Conservation (phyloP, 495 filamentous ascomycete genomes). For the Astrothelium macrocarpum region DNA sequence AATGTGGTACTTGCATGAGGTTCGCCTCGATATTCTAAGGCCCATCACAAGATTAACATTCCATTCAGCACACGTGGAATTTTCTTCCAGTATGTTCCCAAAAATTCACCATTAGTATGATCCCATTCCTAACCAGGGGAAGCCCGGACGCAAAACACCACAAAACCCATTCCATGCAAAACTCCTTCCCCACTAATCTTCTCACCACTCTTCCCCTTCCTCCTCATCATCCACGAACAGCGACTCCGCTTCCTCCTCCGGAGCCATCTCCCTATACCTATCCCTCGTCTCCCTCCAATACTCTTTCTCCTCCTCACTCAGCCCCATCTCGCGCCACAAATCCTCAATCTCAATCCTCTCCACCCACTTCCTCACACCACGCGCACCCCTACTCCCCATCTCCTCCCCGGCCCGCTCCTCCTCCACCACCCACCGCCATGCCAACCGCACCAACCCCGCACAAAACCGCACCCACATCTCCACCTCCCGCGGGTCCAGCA, state of each 20-base stretch:
- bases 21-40: neutral
- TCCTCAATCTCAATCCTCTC: slow-evolving; percentile 12
- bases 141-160: too few species aligned
- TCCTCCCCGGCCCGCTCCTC: neutral
- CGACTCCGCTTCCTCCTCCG: neutral
- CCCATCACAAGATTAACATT: too few species aligned
- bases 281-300: slow-evolving; percentile 4
- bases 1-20: neutral
- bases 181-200: too few species aligned
- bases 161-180: too few species aligned
- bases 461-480: slow-evolving; percentile 5
- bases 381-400: too few species aligned
- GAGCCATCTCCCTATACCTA: neutral
- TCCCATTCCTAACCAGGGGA: too few species aligned
- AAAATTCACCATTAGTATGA: too few species aligned
- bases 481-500: neutral
- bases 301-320: slow-evolving; percentile 10
- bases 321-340: slow-evolving; percentile 11
- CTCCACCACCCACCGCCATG: slow-evolving; percentile 4
- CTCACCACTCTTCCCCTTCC: neutral
- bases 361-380: slow-evolving; percentile 7
- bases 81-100: too few species aligned
- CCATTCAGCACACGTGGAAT: too few species aligned
- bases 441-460: slow-evolving; percentile 3
- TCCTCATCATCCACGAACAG: neutral